These are phyloP conservation scores for Podosphaera xanthii DNA, from an alignment of 2,329 filamentous ascomycete genomes.

Conservation along the genomic window DNA sequence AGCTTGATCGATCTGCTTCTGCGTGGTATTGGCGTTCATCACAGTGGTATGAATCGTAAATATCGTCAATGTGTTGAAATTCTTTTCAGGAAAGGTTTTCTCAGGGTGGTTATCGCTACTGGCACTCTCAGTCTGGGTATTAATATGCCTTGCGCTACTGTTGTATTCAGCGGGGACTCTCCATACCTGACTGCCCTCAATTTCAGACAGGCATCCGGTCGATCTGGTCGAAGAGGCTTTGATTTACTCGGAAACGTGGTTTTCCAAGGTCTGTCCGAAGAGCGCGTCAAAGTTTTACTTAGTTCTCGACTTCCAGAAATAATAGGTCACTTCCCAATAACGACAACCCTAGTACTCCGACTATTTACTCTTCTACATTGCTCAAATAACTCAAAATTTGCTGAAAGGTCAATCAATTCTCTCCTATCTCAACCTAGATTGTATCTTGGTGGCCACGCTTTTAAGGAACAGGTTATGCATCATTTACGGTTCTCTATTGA, in stretches of 20 bases:
- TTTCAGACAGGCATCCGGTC: constrained; percentile 54
- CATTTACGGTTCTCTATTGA: constrained; percentile 65
- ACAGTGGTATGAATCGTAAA: constrained; percentile 56
- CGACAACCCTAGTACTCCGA: constrained; percentile 47
- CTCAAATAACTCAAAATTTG: constrained; percentile 39
- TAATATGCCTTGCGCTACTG: constrained; percentile 68
- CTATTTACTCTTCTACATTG: constrained; percentile 43
- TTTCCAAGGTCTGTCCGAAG: constrained; percentile 39
- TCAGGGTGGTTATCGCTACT: constrained; percentile 50
- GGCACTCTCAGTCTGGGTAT: constrained; percentile 57
- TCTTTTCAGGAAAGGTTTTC: constrained; percentile 47
- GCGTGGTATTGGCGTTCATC: constrained; percentile 54
- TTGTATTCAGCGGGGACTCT: constrained; percentile 53
- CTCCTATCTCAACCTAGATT: constrained; percentile 47
- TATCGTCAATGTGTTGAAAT: constrained; percentile 56
- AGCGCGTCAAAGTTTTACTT: constrained; percentile 44
- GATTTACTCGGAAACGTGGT: constrained; percentile 64
- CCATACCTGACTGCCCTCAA: constrained; percentile 52
- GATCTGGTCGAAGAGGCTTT: constrained; percentile 60
- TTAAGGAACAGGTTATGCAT: constrained; percentile 47
- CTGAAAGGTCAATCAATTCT: constrained; percentile 37
- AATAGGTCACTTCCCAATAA: constrained; percentile 57
- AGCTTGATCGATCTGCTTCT: constrained; percentile 36
- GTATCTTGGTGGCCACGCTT: constrained; percentile 45
- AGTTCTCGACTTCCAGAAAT: constrained; percentile 52